These are phyloP conservation scores for Rubia tinctorum DNA, from an alignment of 305 asterid genomes.

Conservation along the genomic window DNA sequence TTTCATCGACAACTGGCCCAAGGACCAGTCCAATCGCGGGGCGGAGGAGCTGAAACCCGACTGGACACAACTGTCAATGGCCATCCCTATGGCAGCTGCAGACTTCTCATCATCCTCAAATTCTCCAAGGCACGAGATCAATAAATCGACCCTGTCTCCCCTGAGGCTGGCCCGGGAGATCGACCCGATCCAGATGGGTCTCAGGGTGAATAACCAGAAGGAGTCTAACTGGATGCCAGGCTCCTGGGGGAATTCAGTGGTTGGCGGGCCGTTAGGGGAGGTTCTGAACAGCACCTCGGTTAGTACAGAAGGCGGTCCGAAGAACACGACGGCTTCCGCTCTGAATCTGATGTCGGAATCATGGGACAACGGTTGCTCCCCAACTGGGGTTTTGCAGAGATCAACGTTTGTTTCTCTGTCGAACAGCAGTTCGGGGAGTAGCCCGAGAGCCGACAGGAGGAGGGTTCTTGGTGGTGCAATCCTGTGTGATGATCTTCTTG, in stretches of 20 bases:
- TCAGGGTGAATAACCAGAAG: slow-evolving; percentile 45
- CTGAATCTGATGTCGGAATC: slow-evolving; percentile 26
- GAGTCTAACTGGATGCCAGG: slow-evolving; percentile 59
- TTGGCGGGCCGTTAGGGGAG: slow-evolving; percentile 89
- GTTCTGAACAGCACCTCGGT: slow-evolving; percentile 49
- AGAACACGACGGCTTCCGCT: slow-evolving; percentile 17
- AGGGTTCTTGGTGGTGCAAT: slow-evolving; percentile 18
- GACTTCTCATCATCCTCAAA: slow-evolving; percentile 53
- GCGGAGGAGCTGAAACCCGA: slow-evolving; percentile 55
- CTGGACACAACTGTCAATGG: slow-evolving; percentile 91
- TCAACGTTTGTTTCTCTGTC: slow-evolving; percentile 45
- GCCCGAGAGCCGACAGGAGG: slow-evolving; percentile 28
- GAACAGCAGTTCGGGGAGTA: slow-evolving; percentile 40
- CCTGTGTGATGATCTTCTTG: slow-evolving; percentile 27
- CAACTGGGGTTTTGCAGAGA: slow-evolving; percentile 70
- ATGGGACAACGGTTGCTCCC: slow-evolving; percentile 54
- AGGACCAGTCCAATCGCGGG: slow-evolving; percentile 42
- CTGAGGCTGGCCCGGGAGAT: slow-evolving; percentile 43
- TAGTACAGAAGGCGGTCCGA: slow-evolving; percentile 18
- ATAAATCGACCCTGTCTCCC: slow-evolving; percentile 39
- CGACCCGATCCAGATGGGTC: slow-evolving; percentile 58
- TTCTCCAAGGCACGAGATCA: slow-evolving; percentile 42
- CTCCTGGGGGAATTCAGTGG: slow-evolving; percentile 62
- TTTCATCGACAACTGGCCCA: slow-evolving; percentile 62
- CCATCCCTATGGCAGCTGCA: slow-evolving; percentile 55